These are phyloP conservation scores for Nitzschia inconspicua DNA, from an alignment of 108 stramenopile species.

Conservation along the genomic window DNA sequence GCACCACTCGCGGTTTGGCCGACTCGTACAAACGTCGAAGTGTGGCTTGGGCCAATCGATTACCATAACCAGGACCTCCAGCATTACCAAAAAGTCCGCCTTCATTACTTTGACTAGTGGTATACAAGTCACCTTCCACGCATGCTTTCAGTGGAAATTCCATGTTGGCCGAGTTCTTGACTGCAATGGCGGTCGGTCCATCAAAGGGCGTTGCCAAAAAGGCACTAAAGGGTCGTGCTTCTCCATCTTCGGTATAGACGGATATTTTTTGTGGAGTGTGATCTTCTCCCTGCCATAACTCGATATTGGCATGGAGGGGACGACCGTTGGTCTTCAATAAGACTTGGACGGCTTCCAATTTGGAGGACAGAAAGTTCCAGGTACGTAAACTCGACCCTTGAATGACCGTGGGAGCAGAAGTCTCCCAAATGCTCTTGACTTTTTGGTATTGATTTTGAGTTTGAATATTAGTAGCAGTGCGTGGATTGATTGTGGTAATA, in stretches of 20 bases:
- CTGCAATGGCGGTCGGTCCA: constrained; percentile 68
- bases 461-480: neutral
- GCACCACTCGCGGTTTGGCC: constrained; percentile 2
- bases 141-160: constrained; percentile 79
- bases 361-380: constrained; percentile 58
- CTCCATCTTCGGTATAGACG: constrained; percentile 76
- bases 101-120: neutral
- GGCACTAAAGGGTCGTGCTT: constrained; percentile 64
- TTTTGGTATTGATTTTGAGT: too few species aligned
- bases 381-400: constrained; percentile 75
- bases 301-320: constrained; percentile 72
- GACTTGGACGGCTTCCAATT: constrained; percentile 57
- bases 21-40: constrained; percentile 1
- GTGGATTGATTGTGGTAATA: neutral
- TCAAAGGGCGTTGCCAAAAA: constrained; percentile 72
- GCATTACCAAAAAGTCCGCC: too few species aligned
- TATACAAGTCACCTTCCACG: constrained; percentile 54
- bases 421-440: constrained; percentile 6
- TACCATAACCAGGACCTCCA: constrained; percentile 1
- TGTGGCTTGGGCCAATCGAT: constrained; percentile 3
- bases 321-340: constrained; percentile 70
- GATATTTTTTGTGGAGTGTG: constrained; percentile 77
- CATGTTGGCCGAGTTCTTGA: constrained; percentile 76
- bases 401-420: constrained; percentile 33
- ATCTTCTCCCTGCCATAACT: constrained; percentile 73